Percentiles rank a stretch among this genome's conserved stretches.
Evolutionary conservation across 352 stramenopile species (phyloP).

Genomic region (Globisporangium takayamanum): DNA sequence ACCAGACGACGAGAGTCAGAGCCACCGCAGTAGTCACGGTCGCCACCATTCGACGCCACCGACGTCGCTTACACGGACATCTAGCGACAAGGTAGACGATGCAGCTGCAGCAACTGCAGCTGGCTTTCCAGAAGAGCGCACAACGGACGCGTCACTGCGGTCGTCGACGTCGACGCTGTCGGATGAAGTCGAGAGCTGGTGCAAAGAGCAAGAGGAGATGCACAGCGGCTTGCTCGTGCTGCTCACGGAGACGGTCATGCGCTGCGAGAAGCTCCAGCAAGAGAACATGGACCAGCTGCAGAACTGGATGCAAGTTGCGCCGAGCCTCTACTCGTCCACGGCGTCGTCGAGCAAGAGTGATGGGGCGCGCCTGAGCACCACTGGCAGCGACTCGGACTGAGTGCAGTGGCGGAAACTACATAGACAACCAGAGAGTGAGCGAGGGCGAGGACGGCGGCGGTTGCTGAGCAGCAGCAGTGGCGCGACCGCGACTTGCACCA

Average conservation of each 20-base stretch:
- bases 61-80: not conserved
- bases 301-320: conserved; percentile 70
- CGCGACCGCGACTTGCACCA: too few relatives aligned
- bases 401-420: too few relatives aligned
- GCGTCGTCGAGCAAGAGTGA: conserved; percentile 11
- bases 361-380: too few relatives aligned
- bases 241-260: conserved; percentile 75
- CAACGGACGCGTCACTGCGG: conserved; percentile 36
- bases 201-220: conserved; percentile 81
- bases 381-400: too few relatives aligned
- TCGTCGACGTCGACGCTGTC: conserved; percentile 57
- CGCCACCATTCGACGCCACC: not conserved
- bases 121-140: conserved; percentile 22
- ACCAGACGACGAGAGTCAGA: conserved; percentile 4
- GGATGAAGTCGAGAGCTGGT: conserved; percentile 76
- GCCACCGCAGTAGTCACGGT: not conserved
- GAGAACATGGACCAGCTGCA: conserved; percentile 82
- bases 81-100: not conserved
- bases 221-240: conserved; percentile 76
- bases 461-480: too few relatives aligned
- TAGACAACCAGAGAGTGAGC: too few relatives aligned
- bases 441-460: too few relatives aligned
- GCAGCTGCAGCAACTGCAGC: conserved; percentile 7
- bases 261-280: conserved; percentile 75
- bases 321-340: conserved; percentile 20